Base-by-base conservation (phyloP, 495 filamentous ascomycete species). In the Parathielavia appendiculata region DNA sequence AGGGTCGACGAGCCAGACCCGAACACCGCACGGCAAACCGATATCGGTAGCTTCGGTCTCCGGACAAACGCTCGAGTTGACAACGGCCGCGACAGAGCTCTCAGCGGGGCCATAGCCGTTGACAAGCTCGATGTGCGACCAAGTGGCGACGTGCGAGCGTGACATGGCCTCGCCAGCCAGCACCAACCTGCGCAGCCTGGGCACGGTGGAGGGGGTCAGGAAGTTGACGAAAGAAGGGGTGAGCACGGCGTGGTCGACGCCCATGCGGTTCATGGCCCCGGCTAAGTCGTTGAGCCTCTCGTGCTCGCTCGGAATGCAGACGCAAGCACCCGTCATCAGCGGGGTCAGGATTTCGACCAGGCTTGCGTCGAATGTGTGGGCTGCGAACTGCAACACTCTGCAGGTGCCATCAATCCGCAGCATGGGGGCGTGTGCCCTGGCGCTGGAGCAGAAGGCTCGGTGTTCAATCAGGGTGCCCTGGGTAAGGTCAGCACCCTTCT, bases 281-380 rank as follows among this genome's bases (percentile, higher is more conserved):
- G 54, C 69, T 43, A 68, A 50, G 46, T 70, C 55, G 50, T 71
- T 65, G 19, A 64, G 52, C 6, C 67, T 49, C 10, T 71, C 64
- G 5, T 64, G 39, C 12, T 77, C 71, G n/a, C 65, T 68, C 0
- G 74, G 72, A 7, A 77, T 59, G 38, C 76, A 79, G 10, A 76
- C 60, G 45, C 68, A 72, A 10, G 64, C 73, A 7, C 75, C 75
- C 73, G 23, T 78, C 76, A 81, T 77, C 5, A 89, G 66, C 0
- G 77, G 76, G 6, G 77, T 75, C 23, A 85, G 73, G 1, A 80
- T 82, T 22, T 88, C 84, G 12, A 77, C 60, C 17, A 86, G 67
- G 38, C 76, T 78, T 14, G 77, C 75, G 53, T 89, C 86, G 52
- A 86, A 88, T 0, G 80, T 81, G 58, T 81, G 84, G 34, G 81